These are phyloP conservation scores for Cardiosporidium cionae DNA, from an alignment of 169 alveolate species.

Conservation along the genomic window DNA sequence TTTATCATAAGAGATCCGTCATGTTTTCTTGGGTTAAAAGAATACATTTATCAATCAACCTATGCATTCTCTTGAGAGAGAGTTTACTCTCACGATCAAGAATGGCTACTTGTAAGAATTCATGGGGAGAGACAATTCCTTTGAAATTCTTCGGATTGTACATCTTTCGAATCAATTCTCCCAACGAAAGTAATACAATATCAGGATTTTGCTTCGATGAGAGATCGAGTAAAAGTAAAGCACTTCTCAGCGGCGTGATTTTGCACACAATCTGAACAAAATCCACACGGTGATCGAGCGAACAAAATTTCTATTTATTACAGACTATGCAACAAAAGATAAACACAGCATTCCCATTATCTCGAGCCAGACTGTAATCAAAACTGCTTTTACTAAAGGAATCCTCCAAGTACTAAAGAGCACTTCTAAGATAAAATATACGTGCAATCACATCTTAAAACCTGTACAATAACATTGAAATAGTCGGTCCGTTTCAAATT, in stretches of 20 bases:
- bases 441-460: too few relatives aligned
- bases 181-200: conserved; percentile 71
- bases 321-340: too few relatives aligned
- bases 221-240: conserved; percentile 24
- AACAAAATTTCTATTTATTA: too few relatives aligned
- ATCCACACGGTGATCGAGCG: too few relatives aligned
- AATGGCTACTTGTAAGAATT: conserved; percentile 77
- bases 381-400: too few relatives aligned
- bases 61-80: too few relatives aligned
- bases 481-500: conserved; percentile 90
- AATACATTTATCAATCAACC: background rate
- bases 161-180: conserved; percentile 88
- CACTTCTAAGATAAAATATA: too few relatives aligned
- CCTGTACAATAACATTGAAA: conserved; percentile 88
- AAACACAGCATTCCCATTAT: too few relatives aligned
- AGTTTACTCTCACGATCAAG: too few relatives aligned
- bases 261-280: conserved; percentile 16
- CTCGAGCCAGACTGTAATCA: too few relatives aligned
- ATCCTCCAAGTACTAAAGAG: too few relatives aligned
- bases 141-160: conserved; percentile 93
- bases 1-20: conserved; percentile 43
- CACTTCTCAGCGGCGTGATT: conserved; percentile 41
- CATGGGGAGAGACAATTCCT: conserved; percentile 96
- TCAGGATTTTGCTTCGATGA: conserved; percentile 55
- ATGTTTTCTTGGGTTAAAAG: conserved; percentile 7